Base-by-base conservation (phyloP, 2,329 filamentous ascomycete species). In the Ceratocystis alfenasii region DNA sequence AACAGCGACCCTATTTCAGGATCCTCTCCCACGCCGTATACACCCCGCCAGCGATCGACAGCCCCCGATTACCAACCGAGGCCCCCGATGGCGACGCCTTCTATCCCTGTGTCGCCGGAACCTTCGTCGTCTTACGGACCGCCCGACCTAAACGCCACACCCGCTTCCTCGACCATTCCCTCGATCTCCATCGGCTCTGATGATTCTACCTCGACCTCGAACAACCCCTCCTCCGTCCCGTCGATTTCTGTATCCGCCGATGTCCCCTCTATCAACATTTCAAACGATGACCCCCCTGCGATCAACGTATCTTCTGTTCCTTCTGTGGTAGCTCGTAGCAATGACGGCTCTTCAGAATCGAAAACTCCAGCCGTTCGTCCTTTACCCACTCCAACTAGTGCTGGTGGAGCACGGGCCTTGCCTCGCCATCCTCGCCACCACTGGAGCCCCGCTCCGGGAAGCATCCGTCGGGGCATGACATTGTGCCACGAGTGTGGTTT, bases 401-500 rank as follows among this genome's bases (percentile, higher is more conserved):
- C 15, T n/a, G 64, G 64, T 5, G 50, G 64, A 17, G 64, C 57
- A 3, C 66, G 74, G 55, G 74, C 74, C 45, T 73, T 74, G 50
- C 74, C 75, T 46, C 77, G 76, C 60, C 75, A 76, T 36, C 75
- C 78, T 17, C 76, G 75, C 45, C 75, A 80, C n/a, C 83, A 86
- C 70, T 86, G 83, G 83, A 62, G 84, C 82, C 82, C 82, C 0
- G 81, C 79, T 2, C 77, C 78, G 1, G 77, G 76, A 3, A 75
- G 71, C 68, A 74, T 71, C 65, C 75, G 76, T 70, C 78, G 83
- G 72, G 78, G 79, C 65, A 87, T 67, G 65, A 89, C 90, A 6
- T 82, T 86, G 59, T 99, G 94, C 73, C 88, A 91, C 62, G 87
- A 92, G 71, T 99, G 94, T 73, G 82, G 85, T 8, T 80, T 88